Evolutionary conservation across 768 basidiomycete species (phyloP).

Genomic region (Rhizopogon salebrosus): DNA sequence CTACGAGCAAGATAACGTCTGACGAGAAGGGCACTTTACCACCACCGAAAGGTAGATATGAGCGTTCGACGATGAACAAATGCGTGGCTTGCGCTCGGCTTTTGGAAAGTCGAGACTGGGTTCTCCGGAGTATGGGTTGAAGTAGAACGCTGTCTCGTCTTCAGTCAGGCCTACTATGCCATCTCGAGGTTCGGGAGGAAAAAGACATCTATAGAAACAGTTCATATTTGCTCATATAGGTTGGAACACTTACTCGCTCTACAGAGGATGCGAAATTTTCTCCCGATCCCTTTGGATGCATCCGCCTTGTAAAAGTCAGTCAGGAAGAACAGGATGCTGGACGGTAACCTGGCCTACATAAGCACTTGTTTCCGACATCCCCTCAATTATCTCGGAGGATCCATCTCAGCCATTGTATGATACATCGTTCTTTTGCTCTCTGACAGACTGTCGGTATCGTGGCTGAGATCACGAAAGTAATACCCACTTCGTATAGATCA

Average conservation of each 20-base stretch:
- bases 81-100: constrained; percentile 53
- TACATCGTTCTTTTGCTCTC: constrained; percentile 80
- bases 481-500: constrained; percentile 79
- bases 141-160: constrained; percentile 78
- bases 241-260: constrained; percentile 69
- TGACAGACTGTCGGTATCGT: constrained; percentile 25
- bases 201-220: constrained; percentile 54
- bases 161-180: constrained; percentile 73
- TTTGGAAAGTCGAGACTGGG: constrained; percentile 81
- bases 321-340: neutral
- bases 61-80: constrained; percentile 4
- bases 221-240: neutral
- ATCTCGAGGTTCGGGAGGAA: constrained; percentile 55
- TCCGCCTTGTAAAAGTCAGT: constrained; percentile 58
- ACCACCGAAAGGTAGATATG: constrained; percentile 21
- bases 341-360: constrained; percentile 35
- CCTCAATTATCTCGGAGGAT: constrained; percentile 67
- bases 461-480: neutral
- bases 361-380: constrained; percentile 95
- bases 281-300: constrained; percentile 81
- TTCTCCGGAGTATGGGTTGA: constrained; percentile 90
- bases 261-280: constrained; percentile 81
- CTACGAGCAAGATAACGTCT: neutral
- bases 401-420: constrained; percentile 76
- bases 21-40: constrained; percentile 18